Conservation (phyloP, 2,329 filamentous ascomycete genomes). For the Aphanocladium album region DNA sequence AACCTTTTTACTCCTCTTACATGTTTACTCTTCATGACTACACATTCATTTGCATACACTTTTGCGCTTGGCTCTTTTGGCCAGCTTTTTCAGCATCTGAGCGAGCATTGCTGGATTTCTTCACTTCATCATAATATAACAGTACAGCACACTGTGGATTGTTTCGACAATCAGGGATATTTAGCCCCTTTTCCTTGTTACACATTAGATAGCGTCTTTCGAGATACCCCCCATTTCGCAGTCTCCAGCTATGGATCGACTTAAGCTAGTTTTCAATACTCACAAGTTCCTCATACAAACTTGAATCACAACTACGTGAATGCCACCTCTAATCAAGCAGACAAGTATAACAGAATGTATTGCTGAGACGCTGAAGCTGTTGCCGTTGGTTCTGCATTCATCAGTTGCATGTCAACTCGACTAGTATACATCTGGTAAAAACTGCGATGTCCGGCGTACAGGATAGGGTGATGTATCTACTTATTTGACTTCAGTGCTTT, state of each 20-base stretch:
- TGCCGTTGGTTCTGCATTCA: too few species aligned
- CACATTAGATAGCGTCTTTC: conserved; percentile 1
- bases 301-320: background rate
- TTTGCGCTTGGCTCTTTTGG: background rate
- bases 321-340: background rate
- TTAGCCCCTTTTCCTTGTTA: background rate
- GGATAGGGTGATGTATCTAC: too few species aligned
- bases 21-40: background rate
- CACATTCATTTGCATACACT: background rate
- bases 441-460: too few species aligned
- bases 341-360: too few species aligned
- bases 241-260: conserved; percentile 9
- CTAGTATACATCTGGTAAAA: too few species aligned
- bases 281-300: background rate
- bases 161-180: background rate
- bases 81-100: conserved; percentile 1
- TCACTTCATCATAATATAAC: background rate
- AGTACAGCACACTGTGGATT: conserved; percentile 11
- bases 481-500: too few species aligned
- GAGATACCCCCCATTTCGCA: conserved; percentile 11
- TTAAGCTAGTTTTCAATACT: conserved; percentile 10
- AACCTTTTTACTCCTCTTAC: conserved; percentile 3
- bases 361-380: too few species aligned
- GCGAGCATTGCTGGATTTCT: background rate
- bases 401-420: too few species aligned